Conservation (phyloP, 768 basidiomycete species). For the Boletus sp. region DNA sequence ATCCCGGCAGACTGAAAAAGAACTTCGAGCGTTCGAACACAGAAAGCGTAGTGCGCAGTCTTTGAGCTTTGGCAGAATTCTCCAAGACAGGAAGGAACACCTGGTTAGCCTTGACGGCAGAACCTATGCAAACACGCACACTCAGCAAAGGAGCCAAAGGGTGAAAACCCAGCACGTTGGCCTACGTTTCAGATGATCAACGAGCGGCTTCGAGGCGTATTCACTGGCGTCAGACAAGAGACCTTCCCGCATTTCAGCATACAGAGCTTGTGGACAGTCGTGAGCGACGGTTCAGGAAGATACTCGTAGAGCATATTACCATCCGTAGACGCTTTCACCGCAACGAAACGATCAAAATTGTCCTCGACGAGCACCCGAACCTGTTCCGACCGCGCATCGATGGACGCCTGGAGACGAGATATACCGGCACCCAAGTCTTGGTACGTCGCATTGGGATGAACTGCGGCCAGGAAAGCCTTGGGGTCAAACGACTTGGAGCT, state of each 20-base stretch:
- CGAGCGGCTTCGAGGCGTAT: slow-evolving; percentile 76
- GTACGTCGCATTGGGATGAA: slow-evolving; percentile 94
- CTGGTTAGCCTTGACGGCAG: slow-evolving; percentile 90
- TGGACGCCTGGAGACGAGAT: slow-evolving; percentile 64
- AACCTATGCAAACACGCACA: slow-evolving; percentile 45
- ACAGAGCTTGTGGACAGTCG: slow-evolving; percentile 54
- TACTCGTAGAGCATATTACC: slow-evolving; percentile 44
- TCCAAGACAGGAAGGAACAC: slow-evolving; percentile 96
- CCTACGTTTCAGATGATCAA: slow-evolving; percentile 83
- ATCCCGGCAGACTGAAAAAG: slow-evolving; percentile 96
- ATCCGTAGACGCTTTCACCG: slow-evolving; percentile 95
- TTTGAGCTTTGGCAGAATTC: slow-evolving; percentile 91
- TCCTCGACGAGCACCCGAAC: slow-evolving; percentile 93
- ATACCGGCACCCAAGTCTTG: slow-evolving; percentile 85
- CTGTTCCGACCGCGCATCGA: slow-evolving; percentile 92
- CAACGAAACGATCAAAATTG: slow-evolving; percentile 96
- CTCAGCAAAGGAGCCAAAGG: slow-evolving; percentile 1
- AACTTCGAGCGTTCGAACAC: slow-evolving; percentile 97
- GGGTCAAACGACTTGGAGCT: slow-evolving; percentile 96
- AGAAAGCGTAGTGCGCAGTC: slow-evolving; percentile 86
- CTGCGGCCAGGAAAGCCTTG: slow-evolving; percentile 83
- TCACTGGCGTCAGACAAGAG: slow-evolving; percentile 73
- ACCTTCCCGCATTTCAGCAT: slow-evolving; percentile 91
- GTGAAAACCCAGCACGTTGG: neutral
- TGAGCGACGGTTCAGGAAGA: slow-evolving; percentile 1